Evolutionary conservation across 345 rosid genomes (phyloP).

Genomic region (Viola odorata): DNA sequence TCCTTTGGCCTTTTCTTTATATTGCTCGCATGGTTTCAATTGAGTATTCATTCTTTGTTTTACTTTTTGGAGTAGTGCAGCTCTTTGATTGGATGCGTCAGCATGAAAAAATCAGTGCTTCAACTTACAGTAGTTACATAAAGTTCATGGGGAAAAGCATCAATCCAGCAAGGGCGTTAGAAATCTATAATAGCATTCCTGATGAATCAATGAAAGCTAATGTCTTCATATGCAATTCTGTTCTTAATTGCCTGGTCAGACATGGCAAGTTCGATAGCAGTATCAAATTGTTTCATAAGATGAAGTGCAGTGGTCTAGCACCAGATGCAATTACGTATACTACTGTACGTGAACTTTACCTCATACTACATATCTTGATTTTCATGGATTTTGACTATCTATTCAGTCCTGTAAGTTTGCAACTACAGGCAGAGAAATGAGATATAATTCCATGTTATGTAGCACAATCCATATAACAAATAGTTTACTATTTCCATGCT

Average conservation of each 20-base stretch:
- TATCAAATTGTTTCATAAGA: slow-evolving; percentile 68
- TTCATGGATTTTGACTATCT: neutral
- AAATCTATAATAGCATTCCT: slow-evolving; percentile 54
- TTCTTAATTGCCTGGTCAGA: slow-evolving; percentile 70
- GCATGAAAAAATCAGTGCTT: slow-evolving; percentile 54
- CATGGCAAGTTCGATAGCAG: slow-evolving; percentile 61
- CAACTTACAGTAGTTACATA: slow-evolving; percentile 71
- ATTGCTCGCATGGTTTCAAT: neutral
- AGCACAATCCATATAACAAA: neutral
- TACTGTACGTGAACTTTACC: slow-evolving; percentile 42
- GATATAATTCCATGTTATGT: neutral
- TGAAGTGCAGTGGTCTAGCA: slow-evolving; percentile 75
- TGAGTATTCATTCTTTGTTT: neutral
- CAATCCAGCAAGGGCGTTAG: slow-evolving; percentile 61
- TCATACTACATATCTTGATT: slow-evolving; percentile 6
- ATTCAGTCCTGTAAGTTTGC: neutral
- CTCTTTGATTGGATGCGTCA: slow-evolving; percentile 88
- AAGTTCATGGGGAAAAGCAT: slow-evolving; percentile 56
- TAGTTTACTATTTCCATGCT: too few relatives aligned
- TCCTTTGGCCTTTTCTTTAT: too few relatives aligned
- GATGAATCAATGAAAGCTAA: slow-evolving; percentile 59
- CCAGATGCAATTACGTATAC: slow-evolving; percentile 87
- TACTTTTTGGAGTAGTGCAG: slow-evolving; percentile 38
- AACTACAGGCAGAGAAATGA: slow-evolving; percentile 6
- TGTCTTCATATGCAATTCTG: slow-evolving; percentile 74